A percentile compares a stretch with the other conserved stretches of the same genome.
Evolutionary conservation across 164 flowering plant species (phyloP).

Genomic region (Kingdonia uniflora): DNA sequence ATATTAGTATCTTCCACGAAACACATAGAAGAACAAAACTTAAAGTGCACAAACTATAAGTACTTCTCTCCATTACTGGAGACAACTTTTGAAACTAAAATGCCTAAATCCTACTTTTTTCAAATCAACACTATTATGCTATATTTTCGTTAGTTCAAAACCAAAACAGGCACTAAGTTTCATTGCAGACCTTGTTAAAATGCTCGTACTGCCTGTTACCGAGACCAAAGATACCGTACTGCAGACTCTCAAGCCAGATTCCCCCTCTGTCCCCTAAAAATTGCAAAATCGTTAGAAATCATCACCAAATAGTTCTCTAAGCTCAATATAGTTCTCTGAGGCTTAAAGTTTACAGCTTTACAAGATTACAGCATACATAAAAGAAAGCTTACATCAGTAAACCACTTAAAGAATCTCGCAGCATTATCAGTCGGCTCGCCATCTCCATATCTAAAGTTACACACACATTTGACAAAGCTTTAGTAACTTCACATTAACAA

Average conservation of each 20-base stretch:
- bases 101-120: no score
- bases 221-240: constrained; percentile 73
- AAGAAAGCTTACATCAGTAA: constrained; percentile 51
- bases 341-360: no score
- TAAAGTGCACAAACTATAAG: no score
- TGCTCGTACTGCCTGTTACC: constrained; percentile 94
- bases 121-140: no score
- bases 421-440: constrained; percentile 97
- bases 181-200: constrained; percentile 68
- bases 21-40: no score
- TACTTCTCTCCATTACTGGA: no score
- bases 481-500: neutral
- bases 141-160: no score
- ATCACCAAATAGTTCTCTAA: no score
- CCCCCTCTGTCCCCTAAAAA: constrained; percentile 52
- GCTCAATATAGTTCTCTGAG: no score
- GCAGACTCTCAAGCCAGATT: constrained; percentile 53
- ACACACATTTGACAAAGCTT: neutral
- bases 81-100: no score
- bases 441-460: constrained; percentile 60
- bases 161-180: neutral
- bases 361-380: neutral
- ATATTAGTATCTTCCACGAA: constrained; percentile 5
- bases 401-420: constrained; percentile 89
- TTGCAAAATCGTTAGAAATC: no score